These are phyloP conservation scores for Ascochyta viciae-villosae DNA, from an alignment of 2,329 filamentous ascomycete species.

Conservation along the genomic window DNA sequence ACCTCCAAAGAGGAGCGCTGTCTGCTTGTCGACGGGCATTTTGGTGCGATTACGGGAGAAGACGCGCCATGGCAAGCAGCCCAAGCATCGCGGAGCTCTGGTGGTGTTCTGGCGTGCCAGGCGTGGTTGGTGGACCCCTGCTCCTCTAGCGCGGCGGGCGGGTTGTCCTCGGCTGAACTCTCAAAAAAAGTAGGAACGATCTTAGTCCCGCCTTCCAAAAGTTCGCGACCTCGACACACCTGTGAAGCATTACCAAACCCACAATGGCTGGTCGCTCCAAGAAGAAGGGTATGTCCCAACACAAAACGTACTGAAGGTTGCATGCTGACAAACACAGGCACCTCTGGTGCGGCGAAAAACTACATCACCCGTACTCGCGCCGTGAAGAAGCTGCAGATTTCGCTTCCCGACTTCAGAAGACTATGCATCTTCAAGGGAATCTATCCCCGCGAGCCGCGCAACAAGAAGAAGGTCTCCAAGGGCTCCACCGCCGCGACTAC, in stretches of 20 bases:
- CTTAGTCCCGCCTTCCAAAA: constrained; percentile 17
- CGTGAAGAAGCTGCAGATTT: constrained; percentile 96
- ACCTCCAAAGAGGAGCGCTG: constrained; percentile 72
- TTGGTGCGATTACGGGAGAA: constrained; percentile 9
- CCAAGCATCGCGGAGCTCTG: constrained; percentile 7
- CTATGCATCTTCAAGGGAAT: constrained; percentile 99
- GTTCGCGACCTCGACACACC: constrained; percentile 14
- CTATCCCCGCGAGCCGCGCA: constrained; percentile 95
- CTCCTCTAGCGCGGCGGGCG: constrained; percentile 24
- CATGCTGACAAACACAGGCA: constrained; percentile 59
- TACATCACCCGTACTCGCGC: constrained; percentile 97
- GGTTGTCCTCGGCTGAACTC: constrained; percentile 26
- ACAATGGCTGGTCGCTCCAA: constrained; percentile 49
- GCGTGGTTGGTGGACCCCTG: constrained; percentile 22
- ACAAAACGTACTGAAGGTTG: background rate
- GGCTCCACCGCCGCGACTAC: constrained; percentile 89
- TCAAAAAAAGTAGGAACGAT: constrained; percentile 19
- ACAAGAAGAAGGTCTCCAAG: constrained; percentile 95
- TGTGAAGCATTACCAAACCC: constrained; percentile 6
- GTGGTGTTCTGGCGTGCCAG: constrained; percentile 8
- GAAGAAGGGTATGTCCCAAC: constrained; percentile 68
- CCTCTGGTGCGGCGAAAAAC: constrained; percentile 93
- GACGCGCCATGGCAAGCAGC: constrained; percentile 22
- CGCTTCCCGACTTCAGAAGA: constrained; percentile 94
- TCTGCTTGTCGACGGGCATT: constrained; percentile 64